Percentiles rank a stretch among this genome's conserved stretches.
Evolutionary conservation across 1,284 basidiomycete genomes (phyloP).

Genomic region (Naganishia sp.): DNA sequence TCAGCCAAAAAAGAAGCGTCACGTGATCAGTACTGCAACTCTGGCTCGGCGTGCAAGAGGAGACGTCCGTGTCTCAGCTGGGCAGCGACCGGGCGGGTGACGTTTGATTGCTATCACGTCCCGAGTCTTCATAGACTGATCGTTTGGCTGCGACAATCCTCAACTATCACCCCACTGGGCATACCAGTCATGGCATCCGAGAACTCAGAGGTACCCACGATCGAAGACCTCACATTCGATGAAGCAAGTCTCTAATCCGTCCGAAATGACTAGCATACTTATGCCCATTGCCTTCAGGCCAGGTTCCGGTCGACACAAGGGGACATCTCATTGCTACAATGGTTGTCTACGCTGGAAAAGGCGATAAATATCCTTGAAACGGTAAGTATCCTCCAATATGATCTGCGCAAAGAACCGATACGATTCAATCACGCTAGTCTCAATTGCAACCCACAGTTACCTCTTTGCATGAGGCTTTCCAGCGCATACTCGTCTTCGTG

Average conservation of each 20-base stretch:
- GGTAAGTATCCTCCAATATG: background rate
- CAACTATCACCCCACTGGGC: background rate
- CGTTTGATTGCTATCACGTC: background rate
- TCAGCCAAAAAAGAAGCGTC: background rate
- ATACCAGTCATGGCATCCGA: constrained; percentile 13
- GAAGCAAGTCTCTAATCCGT: background rate
- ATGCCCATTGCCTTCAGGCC: background rate
- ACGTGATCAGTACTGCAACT: background rate
- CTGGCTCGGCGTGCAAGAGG: background rate
- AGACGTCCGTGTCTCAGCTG: background rate
- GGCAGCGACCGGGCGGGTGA: background rate
- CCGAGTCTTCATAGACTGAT: background rate
- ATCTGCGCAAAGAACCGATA: background rate
- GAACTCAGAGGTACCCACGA: background rate
- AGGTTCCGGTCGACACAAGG: constrained; percentile 1
- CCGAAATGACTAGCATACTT: too few species aligned
- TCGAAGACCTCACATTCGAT: constrained; percentile 9
- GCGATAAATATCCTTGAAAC: constrained; percentile 16
- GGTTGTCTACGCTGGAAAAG: constrained; percentile 22
- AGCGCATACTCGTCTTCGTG: constrained; percentile 15
- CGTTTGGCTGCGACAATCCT: background rate
- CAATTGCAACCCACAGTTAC: background rate
- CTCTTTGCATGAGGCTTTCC: constrained; percentile 6
- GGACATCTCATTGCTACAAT: constrained; percentile 27
- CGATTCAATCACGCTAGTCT: background rate